Conservation (phyloP, 2,329 filamentous ascomycete species). For the Exserohilum turcica region DNA sequence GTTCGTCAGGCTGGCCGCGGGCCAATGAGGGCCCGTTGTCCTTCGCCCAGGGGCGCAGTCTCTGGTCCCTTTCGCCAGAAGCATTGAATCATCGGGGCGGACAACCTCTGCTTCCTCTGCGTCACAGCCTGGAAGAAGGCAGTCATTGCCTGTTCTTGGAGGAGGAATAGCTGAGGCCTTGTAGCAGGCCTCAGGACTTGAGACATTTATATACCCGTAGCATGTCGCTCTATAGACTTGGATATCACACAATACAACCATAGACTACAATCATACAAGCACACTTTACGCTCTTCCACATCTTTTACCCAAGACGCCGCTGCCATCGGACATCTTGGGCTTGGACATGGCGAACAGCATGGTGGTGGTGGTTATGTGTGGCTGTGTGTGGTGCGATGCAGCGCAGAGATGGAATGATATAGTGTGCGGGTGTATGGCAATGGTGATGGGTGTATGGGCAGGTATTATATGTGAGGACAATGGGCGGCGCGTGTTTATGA, state of each 20-base stretch:
- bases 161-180: conserved; percentile 17
- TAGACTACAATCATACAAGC: conserved; percentile 7
- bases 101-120: conserved; percentile 22
- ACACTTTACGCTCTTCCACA: too few relatives aligned
- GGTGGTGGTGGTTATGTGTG: background rate
- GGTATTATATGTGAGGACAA: conserved; percentile 14
- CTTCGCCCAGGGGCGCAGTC: conserved; percentile 35
- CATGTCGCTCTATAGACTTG: conserved; percentile 7
- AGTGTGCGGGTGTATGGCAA: too few relatives aligned
- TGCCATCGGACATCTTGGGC: conserved; percentile 15
- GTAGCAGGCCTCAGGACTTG: conserved; percentile 31
- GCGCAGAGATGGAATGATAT: background rate
- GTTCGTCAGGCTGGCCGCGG: conserved; percentile 25
- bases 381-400: conserved; percentile 11
- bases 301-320: too few relatives aligned
- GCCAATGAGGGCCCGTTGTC: conserved; percentile 24
- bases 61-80: conserved; percentile 15
- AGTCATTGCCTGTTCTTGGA: conserved; percentile 34
- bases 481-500: conserved; percentile 19
- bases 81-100: conserved; percentile 23
- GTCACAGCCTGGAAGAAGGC: conserved; percentile 43
- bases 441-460: background rate
- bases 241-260: conserved; percentile 10
- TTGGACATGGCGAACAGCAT: conserved; percentile 20
- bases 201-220: conserved; percentile 25